Percentiles rank a stretch among this genome's conserved stretches.
Conservation (phyloP, 768 basidiomycete genomes). For the Suillus subalutaceus region DNA sequence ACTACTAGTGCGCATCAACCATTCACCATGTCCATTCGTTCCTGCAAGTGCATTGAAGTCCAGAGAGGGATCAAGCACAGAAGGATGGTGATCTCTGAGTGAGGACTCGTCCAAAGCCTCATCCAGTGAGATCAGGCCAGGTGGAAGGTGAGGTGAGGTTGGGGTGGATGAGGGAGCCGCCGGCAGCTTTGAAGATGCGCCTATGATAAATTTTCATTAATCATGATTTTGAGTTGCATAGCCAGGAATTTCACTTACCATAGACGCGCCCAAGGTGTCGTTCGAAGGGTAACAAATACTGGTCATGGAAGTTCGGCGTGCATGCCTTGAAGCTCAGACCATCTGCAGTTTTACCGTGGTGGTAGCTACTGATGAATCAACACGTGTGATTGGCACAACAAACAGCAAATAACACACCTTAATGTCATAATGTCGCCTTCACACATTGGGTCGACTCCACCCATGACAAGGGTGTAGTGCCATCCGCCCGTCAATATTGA, state of each 20-base stretch:
- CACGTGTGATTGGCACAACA: too few species aligned
- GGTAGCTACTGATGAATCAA: neutral
- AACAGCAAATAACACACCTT: neutral
- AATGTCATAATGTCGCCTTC: neutral
- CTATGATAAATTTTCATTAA: neutral
- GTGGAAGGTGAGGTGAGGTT: neutral
- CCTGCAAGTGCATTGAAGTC: neutral
- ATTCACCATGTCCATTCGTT: neutral
- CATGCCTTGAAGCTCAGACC: neutral
- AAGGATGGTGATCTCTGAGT: neutral
- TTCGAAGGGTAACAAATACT: neutral
- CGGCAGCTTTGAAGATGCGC: neutral
- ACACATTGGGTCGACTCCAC: neutral
- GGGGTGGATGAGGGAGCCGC: neutral
- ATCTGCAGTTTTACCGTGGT: neutral
- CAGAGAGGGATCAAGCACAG: neutral
- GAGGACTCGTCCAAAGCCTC: neutral
- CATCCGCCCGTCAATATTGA: neutral
- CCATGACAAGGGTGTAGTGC: neutral
- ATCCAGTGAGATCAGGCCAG: neutral
- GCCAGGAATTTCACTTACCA: neutral
- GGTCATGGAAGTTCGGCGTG: neutral
- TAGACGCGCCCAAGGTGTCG: neutral
- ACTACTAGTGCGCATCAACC: neutral
- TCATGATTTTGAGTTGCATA: neutral